A percentile compares a stretch with the other conserved stretches of the same genome.
Evolutionary conservation across 306 rosid genomes (phyloP).

Genomic region (Quercus mongolica): DNA sequence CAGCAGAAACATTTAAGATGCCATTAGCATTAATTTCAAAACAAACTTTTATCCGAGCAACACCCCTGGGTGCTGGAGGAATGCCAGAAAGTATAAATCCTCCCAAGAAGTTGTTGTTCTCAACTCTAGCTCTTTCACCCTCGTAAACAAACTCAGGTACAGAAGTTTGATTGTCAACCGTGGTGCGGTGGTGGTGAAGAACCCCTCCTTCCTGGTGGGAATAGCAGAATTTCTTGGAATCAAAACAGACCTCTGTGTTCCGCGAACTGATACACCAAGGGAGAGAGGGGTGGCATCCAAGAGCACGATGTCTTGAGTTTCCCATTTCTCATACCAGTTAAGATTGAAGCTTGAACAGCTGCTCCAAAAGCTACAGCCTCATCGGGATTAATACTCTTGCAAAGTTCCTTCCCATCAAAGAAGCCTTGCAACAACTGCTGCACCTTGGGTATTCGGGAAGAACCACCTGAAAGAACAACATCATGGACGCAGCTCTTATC

Average conservation of each 20-base stretch:
- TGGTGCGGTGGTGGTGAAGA: neutral
- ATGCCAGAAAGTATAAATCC: conserved; percentile 3
- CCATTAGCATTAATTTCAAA: too few species aligned
- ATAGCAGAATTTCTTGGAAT: too few species aligned
- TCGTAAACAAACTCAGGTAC: neutral
- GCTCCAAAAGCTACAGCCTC: conserved; percentile 22
- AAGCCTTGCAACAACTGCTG: too few species aligned
- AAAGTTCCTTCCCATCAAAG: neutral
- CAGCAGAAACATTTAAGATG: neutral
- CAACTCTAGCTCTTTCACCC: conserved; percentile 12
- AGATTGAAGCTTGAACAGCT: neutral
- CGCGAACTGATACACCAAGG: neutral
- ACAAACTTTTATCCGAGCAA: neutral
- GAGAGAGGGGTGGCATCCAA: conserved; percentile 20
- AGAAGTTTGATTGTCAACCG: conserved; percentile 11
- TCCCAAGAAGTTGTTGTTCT: conserved; percentile 14
- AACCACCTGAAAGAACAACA: too few species aligned
- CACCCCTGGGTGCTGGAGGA: conserved; percentile 20
- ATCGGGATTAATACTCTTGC: conserved; percentile 18
- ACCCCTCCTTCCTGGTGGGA: neutral
- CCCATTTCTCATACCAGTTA: conserved; percentile 6
- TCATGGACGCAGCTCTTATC: too few species aligned
- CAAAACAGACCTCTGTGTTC: neutral
- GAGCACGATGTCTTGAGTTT: conserved; percentile 2
- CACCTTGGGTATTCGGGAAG: too few species aligned